These are phyloP conservation scores for Pontederia crassipes DNA, from an alignment of 176 grass and related monocot genomes.

Conservation along the genomic window DNA sequence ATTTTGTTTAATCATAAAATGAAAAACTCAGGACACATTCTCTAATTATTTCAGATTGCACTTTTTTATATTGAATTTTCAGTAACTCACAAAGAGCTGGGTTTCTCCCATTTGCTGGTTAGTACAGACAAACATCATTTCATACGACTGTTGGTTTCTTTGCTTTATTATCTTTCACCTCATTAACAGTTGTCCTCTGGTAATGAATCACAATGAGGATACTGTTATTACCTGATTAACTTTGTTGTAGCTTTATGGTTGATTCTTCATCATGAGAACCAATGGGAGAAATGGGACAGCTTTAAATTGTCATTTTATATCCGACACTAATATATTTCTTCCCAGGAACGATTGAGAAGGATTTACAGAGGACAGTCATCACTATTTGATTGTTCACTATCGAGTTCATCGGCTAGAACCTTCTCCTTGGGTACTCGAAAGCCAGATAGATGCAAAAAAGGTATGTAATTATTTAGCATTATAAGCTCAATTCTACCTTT, in stretches of 20 bases:
- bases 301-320: slow-evolving; percentile 9
- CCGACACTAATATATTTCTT: slow-evolving; percentile 18
- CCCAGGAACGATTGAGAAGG: slow-evolving; percentile 94
- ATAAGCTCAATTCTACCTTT: too few relatives aligned
- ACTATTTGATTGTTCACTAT: slow-evolving; percentile 95
- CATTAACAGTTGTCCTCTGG: too few relatives aligned
- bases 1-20: background rate
- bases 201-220: too few relatives aligned
- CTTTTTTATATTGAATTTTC: slow-evolving; percentile 90
- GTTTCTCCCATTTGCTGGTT: slow-evolving; percentile 97
- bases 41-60: slow-evolving; percentile 54
- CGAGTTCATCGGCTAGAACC: slow-evolving; percentile 77
- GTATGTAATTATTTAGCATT: slow-evolving; percentile 23
- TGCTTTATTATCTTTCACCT: background rate
- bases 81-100: slow-evolving; percentile 90
- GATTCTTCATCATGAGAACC: too few relatives aligned
- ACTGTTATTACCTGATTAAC: too few relatives aligned
- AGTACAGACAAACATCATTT: background rate
- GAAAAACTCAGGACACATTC: slow-evolving; percentile 1
- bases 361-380: slow-evolving; percentile 95
- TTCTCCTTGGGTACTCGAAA: slow-evolving; percentile 84
- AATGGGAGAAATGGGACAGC: too few relatives aligned
- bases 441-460: slow-evolving; percentile 91
- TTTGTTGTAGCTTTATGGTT: too few relatives aligned
- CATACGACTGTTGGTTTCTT: too few relatives aligned